These are phyloP conservation scores for Penicillium verhagenii DNA, from an alignment of 495 filamentous ascomycete genomes.

Conservation along the genomic window DNA sequence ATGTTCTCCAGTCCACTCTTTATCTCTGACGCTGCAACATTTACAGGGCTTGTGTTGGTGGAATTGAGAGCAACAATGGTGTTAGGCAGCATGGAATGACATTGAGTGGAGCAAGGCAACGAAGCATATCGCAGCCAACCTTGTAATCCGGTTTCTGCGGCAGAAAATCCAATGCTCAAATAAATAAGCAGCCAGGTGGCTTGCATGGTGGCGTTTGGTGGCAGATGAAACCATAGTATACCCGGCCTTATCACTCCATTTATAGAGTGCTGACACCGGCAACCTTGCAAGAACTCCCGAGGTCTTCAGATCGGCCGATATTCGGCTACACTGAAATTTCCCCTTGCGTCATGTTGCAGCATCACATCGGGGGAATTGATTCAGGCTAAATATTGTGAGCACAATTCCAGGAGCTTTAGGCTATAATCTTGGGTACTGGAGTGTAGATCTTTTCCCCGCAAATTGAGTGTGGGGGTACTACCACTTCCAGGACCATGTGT, in stretches of 20 bases:
- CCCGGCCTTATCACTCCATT: background rate
- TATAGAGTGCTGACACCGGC: too few relatives aligned
- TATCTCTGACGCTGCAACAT: constrained; percentile 58
- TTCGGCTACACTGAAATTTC: background rate
- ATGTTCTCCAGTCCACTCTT: constrained; percentile 55
- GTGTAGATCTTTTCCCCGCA: background rate
- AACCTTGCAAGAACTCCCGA: background rate
- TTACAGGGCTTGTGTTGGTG: constrained; percentile 54
- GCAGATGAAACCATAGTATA: background rate
- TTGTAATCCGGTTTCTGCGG: constrained; percentile 51
- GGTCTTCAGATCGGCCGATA: background rate
- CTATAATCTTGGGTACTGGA: background rate
- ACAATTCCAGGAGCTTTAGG: background rate
- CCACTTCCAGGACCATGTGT: too few relatives aligned
- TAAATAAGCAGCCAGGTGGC: background rate
- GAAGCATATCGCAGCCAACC: constrained; percentile 68
- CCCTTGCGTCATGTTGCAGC: background rate
- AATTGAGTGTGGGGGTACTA: background rate
- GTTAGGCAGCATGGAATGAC: constrained; percentile 31
- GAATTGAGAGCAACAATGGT: constrained; percentile 57
- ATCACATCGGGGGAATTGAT: background rate
- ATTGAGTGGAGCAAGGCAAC: constrained; percentile 31
- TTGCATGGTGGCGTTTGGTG: background rate
- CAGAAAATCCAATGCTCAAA: background rate
- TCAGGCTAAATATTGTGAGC: background rate